Conservation (phyloP, 73 alveolate species). For the Paramecium caudatum region DNA sequence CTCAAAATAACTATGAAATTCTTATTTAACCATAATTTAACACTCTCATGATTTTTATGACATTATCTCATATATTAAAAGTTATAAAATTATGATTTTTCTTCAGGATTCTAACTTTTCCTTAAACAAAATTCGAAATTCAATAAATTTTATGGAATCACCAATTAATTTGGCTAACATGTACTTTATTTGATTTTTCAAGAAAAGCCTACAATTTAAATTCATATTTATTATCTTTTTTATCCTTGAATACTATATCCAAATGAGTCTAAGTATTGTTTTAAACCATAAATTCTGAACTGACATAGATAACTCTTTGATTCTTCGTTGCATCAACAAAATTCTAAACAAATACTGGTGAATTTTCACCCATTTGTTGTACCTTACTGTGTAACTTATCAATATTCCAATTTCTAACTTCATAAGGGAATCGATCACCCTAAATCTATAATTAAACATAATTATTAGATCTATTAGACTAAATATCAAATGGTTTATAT, state of each 20-base stretch:
- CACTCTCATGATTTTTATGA: neutral
- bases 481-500: neutral
- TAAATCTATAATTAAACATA: slow-evolving; percentile 9
- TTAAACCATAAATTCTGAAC: slow-evolving; percentile 14
- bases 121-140: neutral
- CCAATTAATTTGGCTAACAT: neutral
- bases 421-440: neutral
- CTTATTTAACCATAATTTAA: slow-evolving; percentile 12
- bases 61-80: neutral
- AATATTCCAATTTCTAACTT: neutral
- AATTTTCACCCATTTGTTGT: neutral
- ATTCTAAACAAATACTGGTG: neutral
- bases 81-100: neutral
- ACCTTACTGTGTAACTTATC: neutral
- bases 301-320: neutral
- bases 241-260: neutral
- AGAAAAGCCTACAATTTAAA: neutral
- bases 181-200: neutral
- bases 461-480: neutral
- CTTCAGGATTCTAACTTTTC: neutral
- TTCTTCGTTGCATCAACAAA: slow-evolving; percentile 3
- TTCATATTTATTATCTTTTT: neutral
- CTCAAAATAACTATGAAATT: neutral
- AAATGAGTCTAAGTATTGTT: slow-evolving; percentile 17
- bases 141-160: slow-evolving; percentile 1